Base-by-base conservation (phyloP, 179 eudicot species). In the Kewa caespitosa region DNA sequence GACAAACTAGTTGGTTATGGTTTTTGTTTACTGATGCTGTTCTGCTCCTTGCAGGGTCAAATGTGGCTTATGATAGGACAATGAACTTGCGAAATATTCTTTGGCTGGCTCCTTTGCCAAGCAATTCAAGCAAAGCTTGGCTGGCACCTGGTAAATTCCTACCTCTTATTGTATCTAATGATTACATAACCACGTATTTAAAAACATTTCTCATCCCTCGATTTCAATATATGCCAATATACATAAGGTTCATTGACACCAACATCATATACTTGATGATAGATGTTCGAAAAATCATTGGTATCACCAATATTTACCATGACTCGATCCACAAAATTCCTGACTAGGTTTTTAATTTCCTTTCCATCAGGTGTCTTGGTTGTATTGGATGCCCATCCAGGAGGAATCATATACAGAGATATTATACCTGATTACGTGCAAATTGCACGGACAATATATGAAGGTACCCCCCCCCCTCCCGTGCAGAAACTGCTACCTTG, bases 101-200 rank as follows among this genome's bases (percentile, higher is more conserved):
- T 74, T 95, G 99, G 99, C 79, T 95, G 74, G 99, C 99, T 81
- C 98, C 99, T 37, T 78, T 93, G 83, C 97, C 97, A n/a, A 86
- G 92, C 80, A 77, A 55, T 74, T 84, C 90, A 55, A 76, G 85
- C 55, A 70, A 77, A 74, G 83, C 76, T 62, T 91, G 98, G 97
- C 80, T 73, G 65, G 87, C 92, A 66, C 96, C 99, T 74, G 99
- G 99, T 95, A 90, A 14, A 52, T 55, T 66, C 73, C 60, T 37
- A 48, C 63, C 59, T 27, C 46, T 34, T 82, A 60, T 48, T 43
- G 38, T 42, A 31, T 67, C 17, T 64, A 6, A 39, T 3, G 27
- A 36, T 32, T 41, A 42, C 15, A 50, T 23, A n/a, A 32, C 34
- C 28, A 14, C 32, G 20, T 54, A 54, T 0, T 33, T 41, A 2